Evolutionary conservation across 495 filamentous ascomycete species (phyloP).

Genomic region (Articulospora tetracladia): DNA sequence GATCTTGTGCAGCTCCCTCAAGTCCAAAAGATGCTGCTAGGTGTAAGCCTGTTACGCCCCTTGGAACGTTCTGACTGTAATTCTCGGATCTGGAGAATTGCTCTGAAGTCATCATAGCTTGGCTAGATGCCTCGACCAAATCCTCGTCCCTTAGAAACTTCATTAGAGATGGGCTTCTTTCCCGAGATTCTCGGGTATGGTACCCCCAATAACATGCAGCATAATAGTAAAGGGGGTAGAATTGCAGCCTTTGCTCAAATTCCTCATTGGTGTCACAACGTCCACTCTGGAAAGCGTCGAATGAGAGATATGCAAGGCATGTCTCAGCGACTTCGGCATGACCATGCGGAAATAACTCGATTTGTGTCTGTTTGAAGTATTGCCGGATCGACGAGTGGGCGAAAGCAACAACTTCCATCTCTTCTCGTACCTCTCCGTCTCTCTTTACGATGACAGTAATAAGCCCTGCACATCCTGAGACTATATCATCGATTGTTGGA

Average conservation of each 20-base stretch:
- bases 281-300: conserved; percentile 1
- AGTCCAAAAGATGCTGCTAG: conserved; percentile 20
- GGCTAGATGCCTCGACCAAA: neutral
- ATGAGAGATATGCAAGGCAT: neutral
- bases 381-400: neutral
- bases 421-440: too few species aligned
- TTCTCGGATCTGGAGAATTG: neutral
- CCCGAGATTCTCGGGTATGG: neutral
- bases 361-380: neutral
- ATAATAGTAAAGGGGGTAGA: neutral
- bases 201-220: conserved; percentile 1
- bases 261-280: neutral
- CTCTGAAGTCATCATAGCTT: neutral
- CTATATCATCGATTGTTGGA: neutral
- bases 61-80: conserved; percentile 14
- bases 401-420: neutral
- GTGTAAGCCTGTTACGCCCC: conserved; percentile 14
- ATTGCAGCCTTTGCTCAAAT: neutral
- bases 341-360: neutral
- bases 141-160: neutral
- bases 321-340: neutral
- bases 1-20: neutral
- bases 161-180: neutral
- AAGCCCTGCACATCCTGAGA: neutral
- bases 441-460: neutral